Evolutionary conservation across 1,139 yeast genomes (phyloP), one percentile per base, ranked within the genome.

Genomic region (Eremothecium cymbalariae): DNA sequence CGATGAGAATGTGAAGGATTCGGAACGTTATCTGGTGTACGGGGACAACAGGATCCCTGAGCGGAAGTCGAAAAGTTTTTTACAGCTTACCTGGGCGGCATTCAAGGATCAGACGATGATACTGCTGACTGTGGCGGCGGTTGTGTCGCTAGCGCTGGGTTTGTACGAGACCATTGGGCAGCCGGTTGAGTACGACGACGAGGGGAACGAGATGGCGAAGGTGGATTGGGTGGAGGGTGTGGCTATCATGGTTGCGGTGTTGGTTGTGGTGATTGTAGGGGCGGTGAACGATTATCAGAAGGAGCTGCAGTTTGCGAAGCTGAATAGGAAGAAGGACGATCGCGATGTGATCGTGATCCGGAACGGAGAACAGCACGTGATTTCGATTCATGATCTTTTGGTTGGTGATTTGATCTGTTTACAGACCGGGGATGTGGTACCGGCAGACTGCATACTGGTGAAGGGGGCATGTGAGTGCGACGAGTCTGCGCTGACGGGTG

Each of bases 151-250:
- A 34, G 93, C 94, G 0, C 65, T 93, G 37, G 99, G 98, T 0
- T 64, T 90, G 14, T 93, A 93, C 58, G 94, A 90, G 60, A 79
- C 95, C 2, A 80, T 86, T 61, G 95, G 94, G 26, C 83, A 82
- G 46, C 86, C 79, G 0, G 67, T 86, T 0, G 74, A 74, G 50
- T 71, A 72, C 50, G 96, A 88, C 55, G 77, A 72, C 8, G 83
- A 84, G 46, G 94, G 95, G 16, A 65, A 72, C 16, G 65, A 73
- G 13, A 55, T 77, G 36, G 95, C 95, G 12, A 74, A 75, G 48
- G 90, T 88, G 18, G 94, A 86, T 54, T 86, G 96, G 96, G 95
- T 93, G 32, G 99, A 90, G 64, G 99, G 99, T 46, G 95, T 88
- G 27, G 98, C 98, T 27, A 93, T 93, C 54, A 72, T 93, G 47